Base-by-base conservation (phyloP, 495 filamentous ascomycete species). In the Articulospora tetracladia region DNA sequence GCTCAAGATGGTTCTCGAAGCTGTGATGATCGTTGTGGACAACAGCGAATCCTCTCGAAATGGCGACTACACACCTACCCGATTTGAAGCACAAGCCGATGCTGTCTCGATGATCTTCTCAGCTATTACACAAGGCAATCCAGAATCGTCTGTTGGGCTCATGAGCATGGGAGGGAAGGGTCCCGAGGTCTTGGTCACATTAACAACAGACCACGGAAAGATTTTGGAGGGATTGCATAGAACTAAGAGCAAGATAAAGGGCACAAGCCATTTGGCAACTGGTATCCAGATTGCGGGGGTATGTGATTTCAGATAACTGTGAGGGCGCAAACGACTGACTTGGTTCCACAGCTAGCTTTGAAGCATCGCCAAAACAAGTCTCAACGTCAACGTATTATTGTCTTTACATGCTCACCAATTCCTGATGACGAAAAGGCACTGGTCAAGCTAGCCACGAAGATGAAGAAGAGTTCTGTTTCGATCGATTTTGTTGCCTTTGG, bases 161-260 rank as follows among this genome's bases (percentile, higher is more conserved):
- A 96, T 99, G 92, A 97, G 90, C 73, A 97, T 98, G 93, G 94
- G 91, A 59, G 94, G 94, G 66, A 93, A 93, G 68, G 92, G 92
- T 13, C 94, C 94, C 44, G 95, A 99, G 76, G 92, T 98, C 58
- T 82, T 98, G 39, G 93, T 94, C 25, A 99, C 95, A 22, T 81
- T 98, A 72, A 98, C 94, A 51, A 89, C 90, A 48, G 93, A 98
- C 70, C 89, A 93, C 66, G 95, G 94, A 68, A 93, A 95, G 75
- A 91, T 99, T 61, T 79, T 97, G 63, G 90, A 94, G 50, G 94
- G 94, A 55, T 77, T 99, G 64, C 93, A 98, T 71, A 83, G 89
- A 58, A 98, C 92, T 28, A 97, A 96, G 79, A 94, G 93, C 74
- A 97, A 97, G 79, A 96, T 98, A 70, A 84, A 87, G 64, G 94